A percentile compares a stretch with the other conserved stretches of the same genome.
These are phyloP conservation scores for Torulaspora quercuum DNA, from an alignment of 805 yeast species.

Conservation along the genomic window DNA sequence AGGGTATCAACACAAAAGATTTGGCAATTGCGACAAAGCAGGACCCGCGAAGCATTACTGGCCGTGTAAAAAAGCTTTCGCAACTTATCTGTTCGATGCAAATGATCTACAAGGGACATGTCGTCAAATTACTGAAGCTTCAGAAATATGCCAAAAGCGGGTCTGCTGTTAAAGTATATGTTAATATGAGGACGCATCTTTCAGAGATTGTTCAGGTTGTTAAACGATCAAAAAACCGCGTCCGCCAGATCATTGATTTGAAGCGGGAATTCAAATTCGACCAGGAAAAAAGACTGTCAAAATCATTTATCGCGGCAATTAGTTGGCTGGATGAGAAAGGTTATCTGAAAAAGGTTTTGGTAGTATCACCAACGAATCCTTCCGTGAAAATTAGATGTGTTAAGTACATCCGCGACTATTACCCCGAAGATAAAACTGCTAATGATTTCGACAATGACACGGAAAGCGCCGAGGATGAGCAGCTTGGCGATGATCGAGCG, in stretches of 20 bases:
- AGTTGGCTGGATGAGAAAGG: constrained; percentile 45
- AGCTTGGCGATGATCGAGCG: constrained; percentile 29
- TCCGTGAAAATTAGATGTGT: constrained; percentile 48
- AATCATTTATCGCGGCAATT: constrained; percentile 49
- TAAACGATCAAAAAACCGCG: constrained; percentile 55
- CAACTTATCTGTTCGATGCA: constrained; percentile 46
- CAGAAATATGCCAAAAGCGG: constrained; percentile 39
- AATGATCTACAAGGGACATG: constrained; percentile 44
- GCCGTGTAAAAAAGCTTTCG: constrained; percentile 54
- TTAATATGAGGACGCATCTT: constrained; percentile 31
- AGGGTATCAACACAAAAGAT: constrained; percentile 59
- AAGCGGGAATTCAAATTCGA: constrained; percentile 55
- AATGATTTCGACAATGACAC: constrained; percentile 29
- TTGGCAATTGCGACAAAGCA: constrained; percentile 57
- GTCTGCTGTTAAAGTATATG: constrained; percentile 23
- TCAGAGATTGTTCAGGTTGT: constrained; percentile 46
- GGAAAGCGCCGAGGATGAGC: constrained; percentile 29
- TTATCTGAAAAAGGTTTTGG: constrained; percentile 50
- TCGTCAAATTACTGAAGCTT: constrained; percentile 53
- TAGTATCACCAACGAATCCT: constrained; percentile 45
- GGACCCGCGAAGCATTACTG: constrained; percentile 66
- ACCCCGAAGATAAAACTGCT: constrained; percentile 27
- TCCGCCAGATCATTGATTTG: constrained; percentile 59
- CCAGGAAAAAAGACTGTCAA: constrained; percentile 40
- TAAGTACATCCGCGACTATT: constrained; percentile 43